Evolutionary conservation across 306 rosid species (phyloP).

Genomic region (Glycyrrhiza uralensis): DNA sequence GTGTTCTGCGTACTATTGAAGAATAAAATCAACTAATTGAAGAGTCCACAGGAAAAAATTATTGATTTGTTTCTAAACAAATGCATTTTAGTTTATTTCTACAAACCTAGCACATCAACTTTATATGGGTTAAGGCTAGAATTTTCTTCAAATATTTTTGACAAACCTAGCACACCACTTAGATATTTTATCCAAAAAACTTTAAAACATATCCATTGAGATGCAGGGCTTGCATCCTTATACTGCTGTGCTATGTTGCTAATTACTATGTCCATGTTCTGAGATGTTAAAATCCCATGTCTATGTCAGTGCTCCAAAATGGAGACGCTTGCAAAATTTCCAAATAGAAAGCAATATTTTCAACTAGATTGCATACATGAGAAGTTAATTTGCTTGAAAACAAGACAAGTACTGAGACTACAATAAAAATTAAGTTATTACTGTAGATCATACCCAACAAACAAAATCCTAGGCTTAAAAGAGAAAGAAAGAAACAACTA

Average conservation of each 20-base stretch:
- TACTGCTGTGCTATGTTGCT: neutral
- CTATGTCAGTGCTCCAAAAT: neutral
- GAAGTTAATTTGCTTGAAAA: neutral
- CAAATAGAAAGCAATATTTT: neutral
- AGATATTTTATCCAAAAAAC: too few relatives aligned
- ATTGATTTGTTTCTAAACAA: neutral
- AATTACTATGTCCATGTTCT: neutral
- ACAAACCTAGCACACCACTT: too few relatives aligned
- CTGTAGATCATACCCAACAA: neutral
- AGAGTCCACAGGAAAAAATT: neutral
- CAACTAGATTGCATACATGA: neutral
- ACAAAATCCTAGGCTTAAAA: neutral
- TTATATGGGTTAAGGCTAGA: neutral
- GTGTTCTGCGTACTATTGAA: neutral
- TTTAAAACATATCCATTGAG: too few relatives aligned
- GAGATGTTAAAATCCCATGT: neutral
- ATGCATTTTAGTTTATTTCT: neutral
- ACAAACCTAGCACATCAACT: neutral
- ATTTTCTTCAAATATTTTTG: neutral
- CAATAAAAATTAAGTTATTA: neutral
- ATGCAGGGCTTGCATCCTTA: neutral
- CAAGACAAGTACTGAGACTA: neutral
- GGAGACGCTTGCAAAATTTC: neutral
- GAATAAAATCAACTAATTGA: neutral
- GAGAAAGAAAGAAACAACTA: slow-evolving; percentile 12